Conservation (phyloP, 108 stramenopile species). For the Cylindrotheca fusiformis region DNA sequence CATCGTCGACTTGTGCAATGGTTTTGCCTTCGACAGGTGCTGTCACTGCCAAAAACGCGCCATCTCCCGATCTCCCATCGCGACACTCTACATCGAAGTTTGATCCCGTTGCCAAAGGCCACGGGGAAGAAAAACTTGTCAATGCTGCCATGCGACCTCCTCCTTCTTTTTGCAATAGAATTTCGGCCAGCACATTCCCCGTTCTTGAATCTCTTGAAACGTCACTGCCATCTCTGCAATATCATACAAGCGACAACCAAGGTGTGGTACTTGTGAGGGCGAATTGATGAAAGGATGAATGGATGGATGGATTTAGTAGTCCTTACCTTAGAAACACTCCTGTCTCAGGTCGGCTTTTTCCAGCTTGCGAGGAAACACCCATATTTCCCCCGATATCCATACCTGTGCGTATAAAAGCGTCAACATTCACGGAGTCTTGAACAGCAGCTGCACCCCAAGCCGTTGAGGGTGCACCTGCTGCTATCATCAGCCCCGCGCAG, state of each 20-base stretch:
- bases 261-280: not conserved
- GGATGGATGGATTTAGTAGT: not conserved
- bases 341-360: conserved; percentile 60
- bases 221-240: conserved; percentile 54
- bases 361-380: conserved; percentile 66
- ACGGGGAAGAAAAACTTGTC: conserved; percentile 44
- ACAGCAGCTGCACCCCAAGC: conserved; percentile 46
- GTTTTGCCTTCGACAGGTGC: conserved; percentile 16
- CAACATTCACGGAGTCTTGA: conserved; percentile 56
- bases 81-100: conserved; percentile 68
- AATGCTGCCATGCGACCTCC: conserved; percentile 41
- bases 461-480: not conserved
- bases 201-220: conserved; percentile 38
- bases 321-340: conserved; percentile 41
- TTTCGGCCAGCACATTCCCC: conserved; percentile 57
- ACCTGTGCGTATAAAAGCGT: conserved; percentile 65
- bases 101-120: conserved; percentile 54
- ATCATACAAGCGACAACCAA: not conserved
- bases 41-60: conserved; percentile 52
- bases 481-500: not conserved
- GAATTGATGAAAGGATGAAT: not conserved
- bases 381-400: conserved; percentile 52
- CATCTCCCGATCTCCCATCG: conserved; percentile 50
- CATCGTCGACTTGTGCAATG: conserved; percentile 34
- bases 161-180: conserved; percentile 30